Evolutionary conservation across 306 rosid genomes (phyloP), one percentile per base, ranked within the genome.

Genomic region (Vigna trinervia): DNA sequence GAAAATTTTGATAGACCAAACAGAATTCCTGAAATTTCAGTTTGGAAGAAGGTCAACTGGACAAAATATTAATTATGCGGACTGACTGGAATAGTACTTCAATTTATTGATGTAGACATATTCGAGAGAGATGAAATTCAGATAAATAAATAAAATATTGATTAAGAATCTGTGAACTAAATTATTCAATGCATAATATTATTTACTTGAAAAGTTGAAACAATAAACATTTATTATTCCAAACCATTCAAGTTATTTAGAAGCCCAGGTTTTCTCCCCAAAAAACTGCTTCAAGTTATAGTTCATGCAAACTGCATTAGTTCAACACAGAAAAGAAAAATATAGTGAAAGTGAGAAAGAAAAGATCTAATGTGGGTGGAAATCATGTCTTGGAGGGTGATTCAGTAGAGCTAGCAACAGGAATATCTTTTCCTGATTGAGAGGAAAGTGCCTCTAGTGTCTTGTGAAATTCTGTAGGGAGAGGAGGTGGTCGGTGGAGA

Each of bases 401-500:
- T 46, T 87, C 90, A 17, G 84, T 43, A 10, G 89, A 85, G 82
- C 72, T 71, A 48, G 50, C 81, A 10, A 77, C 61, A 32, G 32
- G 30, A 70, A 78, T 85, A 43, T 72, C 86, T 64, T 81, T 77
- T 17, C 76, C 81, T 28, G 89, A 53, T 32, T 73, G 38, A 10
- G 81, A 58, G 69, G 51, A 4, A 52, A 88, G 38, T n/a, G 79
- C 75, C 52, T 82, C 93, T 8, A 95, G 84, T 14, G 96, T 89
- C 6, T 85, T 73, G 76, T 81, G 85, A 58, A 89, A 95, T 78
- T 90, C 90, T 78, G 79, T 82, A 1, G 98, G 98, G 46, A 92
- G 97, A 51, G 92, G 96, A 64, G 88, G 89, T 30, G 97, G 97
- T 72, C 96, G 87, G 87, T 92, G 96, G 48, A 83, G 74, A 41